These are phyloP conservation scores for Penicillium crustosum DNA, from an alignment of 2,329 filamentous ascomycete genomes.

Conservation along the genomic window DNA sequence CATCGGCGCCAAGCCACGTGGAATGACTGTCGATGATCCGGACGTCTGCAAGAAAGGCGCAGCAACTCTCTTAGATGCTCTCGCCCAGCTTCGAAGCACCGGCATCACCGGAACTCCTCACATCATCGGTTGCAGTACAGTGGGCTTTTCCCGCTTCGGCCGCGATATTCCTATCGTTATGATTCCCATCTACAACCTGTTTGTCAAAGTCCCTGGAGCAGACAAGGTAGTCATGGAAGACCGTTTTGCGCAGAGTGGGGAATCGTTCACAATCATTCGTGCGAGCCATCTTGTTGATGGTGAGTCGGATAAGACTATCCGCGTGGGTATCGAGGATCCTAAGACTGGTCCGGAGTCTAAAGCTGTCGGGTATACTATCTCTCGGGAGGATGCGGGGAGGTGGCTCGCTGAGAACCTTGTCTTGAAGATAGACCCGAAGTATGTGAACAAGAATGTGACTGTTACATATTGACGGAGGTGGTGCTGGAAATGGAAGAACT, in stretches of 20 bases:
- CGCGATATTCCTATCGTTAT: conserved; percentile 36
- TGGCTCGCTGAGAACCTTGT: conserved; percentile 19
- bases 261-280: conserved; percentile 30
- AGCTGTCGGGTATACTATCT: conserved; percentile 37
- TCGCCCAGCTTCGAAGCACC: conserved; percentile 15
- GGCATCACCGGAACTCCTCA: conserved; percentile 26
- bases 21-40: conserved; percentile 36
- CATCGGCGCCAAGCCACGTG: conserved; percentile 43
- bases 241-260: conserved; percentile 26
- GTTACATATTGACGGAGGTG: conserved; percentile 1
- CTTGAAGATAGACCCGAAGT: background rate
- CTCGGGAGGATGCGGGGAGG: conserved; percentile 32
- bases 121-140: conserved; percentile 36
- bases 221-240: conserved; percentile 40
- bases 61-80: conserved; percentile 26
- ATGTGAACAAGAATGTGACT: conserved; percentile 7
- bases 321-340: conserved; percentile 30
- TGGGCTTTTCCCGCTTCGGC: conserved; percentile 31
- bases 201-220: conserved; percentile 36
- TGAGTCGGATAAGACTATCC: conserved; percentile 19
- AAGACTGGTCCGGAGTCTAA: conserved; percentile 31
- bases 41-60: conserved; percentile 36
- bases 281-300: conserved; percentile 38
- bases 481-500: background rate
- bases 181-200: conserved; percentile 33